Evolutionary conservation across 2,329 filamentous ascomycete species (phyloP).

Genomic region (Aureobasidium sp.): DNA sequence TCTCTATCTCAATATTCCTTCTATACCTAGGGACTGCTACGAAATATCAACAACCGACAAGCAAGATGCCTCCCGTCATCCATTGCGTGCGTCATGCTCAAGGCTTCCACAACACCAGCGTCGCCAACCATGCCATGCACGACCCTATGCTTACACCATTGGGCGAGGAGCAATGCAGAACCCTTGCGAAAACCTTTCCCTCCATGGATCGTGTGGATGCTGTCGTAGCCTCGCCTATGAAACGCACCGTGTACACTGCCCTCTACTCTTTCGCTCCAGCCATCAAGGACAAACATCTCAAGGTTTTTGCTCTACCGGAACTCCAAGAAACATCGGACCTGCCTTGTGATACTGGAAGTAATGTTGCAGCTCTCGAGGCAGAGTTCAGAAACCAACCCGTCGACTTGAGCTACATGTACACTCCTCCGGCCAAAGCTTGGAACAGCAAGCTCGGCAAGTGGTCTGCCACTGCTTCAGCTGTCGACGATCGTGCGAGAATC

Average conservation of each 20-base stretch:
- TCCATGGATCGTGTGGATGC: conserved; percentile 56
- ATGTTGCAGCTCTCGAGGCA: conserved; percentile 42
- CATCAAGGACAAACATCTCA: conserved; percentile 38
- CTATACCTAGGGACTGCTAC: not conserved
- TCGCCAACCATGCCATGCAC: conserved; percentile 60
- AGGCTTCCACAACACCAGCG: conserved; percentile 70
- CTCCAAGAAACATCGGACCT: conserved; percentile 69
- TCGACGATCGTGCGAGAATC: conserved; percentile 52
- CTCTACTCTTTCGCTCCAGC: conserved; percentile 57
- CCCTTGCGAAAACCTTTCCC: conserved; percentile 55
- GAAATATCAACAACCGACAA: not conserved
- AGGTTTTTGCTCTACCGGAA: conserved; percentile 60
- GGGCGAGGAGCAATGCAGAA: conserved; percentile 64
- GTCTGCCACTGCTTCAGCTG: conserved; percentile 38
- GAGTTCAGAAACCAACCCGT: conserved; percentile 55
- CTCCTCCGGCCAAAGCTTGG: conserved; percentile 49
- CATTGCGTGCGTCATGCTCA: conserved; percentile 64
- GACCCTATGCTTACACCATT: conserved; percentile 70
- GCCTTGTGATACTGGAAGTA: conserved; percentile 67
- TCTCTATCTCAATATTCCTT: too few species aligned
- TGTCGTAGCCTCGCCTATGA: conserved; percentile 69
- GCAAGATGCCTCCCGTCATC: conserved; percentile 30
- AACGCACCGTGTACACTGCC: conserved; percentile 72
- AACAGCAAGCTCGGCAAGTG: conserved; percentile 53
- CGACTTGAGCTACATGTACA: conserved; percentile 52